Evolutionary conservation across 2,329 filamentous ascomycete genomes (phyloP).

Genomic region (Moelleriella libera): DNA sequence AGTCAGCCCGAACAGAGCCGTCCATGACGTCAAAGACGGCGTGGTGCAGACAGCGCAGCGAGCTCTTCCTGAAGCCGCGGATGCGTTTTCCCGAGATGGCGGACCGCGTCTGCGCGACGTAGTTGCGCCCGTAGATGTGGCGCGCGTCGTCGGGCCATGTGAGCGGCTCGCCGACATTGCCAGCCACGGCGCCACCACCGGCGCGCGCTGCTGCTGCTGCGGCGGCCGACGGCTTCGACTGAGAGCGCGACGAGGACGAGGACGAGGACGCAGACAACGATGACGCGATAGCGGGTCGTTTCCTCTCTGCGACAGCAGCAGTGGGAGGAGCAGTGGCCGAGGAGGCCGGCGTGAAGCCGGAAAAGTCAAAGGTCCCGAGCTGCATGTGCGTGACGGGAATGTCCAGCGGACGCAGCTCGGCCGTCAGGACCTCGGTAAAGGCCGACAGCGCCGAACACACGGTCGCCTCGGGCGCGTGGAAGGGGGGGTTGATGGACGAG

Average conservation of each 20-base stretch:
- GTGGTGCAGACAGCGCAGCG: constrained; percentile 67
- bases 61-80: constrained; percentile 52
- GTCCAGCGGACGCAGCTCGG: constrained; percentile 61
- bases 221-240: background rate
- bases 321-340: background rate
- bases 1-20: constrained; percentile 41
- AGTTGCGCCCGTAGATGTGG: constrained; percentile 49
- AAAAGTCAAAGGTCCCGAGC: constrained; percentile 81
- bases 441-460: constrained; percentile 78
- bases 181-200: constrained; percentile 24
- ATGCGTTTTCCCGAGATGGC: constrained; percentile 41
- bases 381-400: constrained; percentile 79
- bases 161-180: constrained; percentile 32
- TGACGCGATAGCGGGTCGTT: no score
- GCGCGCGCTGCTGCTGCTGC: constrained; percentile 1
- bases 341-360: constrained; percentile 40
- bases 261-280: no score
- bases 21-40: constrained; percentile 84
- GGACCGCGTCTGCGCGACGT: constrained; percentile 37
- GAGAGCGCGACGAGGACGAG: no score
- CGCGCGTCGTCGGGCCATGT: constrained; percentile 50
- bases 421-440: constrained; percentile 67
- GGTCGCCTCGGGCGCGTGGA: constrained; percentile 74
- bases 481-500: constrained; percentile 64
- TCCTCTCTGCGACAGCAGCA: no score